These are phyloP conservation scores for Ophiobolus disseminans DNA, from an alignment of 2,329 filamentous ascomycete genomes.

Conservation along the genomic window DNA sequence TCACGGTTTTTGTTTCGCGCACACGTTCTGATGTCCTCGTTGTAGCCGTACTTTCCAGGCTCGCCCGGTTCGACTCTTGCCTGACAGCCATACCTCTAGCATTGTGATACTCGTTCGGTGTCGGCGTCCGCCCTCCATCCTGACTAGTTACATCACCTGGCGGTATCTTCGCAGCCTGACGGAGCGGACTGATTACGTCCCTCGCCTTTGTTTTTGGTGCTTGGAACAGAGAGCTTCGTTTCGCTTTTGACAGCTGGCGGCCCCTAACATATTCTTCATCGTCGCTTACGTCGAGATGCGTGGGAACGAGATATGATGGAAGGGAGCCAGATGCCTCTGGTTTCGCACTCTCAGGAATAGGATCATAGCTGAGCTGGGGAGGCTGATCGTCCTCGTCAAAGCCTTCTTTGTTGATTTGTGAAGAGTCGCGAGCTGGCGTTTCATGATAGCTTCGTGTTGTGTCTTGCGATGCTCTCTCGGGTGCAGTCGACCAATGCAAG, in stretches of 20 bases:
- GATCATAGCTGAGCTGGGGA: slow-evolving; percentile 32
- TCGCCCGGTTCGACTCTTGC: no score
- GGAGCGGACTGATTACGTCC: slow-evolving; percentile 33
- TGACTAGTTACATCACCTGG: slow-evolving; percentile 10
- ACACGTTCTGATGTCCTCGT: no score
- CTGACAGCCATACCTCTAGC: no score
- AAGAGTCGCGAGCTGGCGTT: background rate
- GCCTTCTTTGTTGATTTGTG: background rate
- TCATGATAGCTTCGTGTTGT: background rate
- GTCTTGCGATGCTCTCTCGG: background rate
- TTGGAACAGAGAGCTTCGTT: slow-evolving; percentile 6
- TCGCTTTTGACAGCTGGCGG: slow-evolving; percentile 2
- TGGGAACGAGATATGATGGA: slow-evolving; percentile 15
- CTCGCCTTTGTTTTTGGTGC: slow-evolving; percentile 7
- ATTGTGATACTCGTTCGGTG: no score
- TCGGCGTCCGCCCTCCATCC: no score
- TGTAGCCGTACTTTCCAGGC: no score
- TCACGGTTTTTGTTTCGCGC: no score
- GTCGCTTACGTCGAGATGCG: slow-evolving; percentile 17
- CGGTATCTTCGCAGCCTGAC: slow-evolving; percentile 19
- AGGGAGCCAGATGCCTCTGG: slow-evolving; percentile 14
- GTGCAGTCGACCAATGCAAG: background rate
- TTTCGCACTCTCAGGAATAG: slow-evolving; percentile 7
- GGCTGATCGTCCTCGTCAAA: slow-evolving; percentile 27
- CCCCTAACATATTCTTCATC: slow-evolving; percentile 17